Percentiles rank a stretch among this genome's conserved stretches.
phyloP scores from a whole-genome alignment of 2,329 filamentous ascomycete species.

The Cladosporium austrohemisphaericum region DNA sequence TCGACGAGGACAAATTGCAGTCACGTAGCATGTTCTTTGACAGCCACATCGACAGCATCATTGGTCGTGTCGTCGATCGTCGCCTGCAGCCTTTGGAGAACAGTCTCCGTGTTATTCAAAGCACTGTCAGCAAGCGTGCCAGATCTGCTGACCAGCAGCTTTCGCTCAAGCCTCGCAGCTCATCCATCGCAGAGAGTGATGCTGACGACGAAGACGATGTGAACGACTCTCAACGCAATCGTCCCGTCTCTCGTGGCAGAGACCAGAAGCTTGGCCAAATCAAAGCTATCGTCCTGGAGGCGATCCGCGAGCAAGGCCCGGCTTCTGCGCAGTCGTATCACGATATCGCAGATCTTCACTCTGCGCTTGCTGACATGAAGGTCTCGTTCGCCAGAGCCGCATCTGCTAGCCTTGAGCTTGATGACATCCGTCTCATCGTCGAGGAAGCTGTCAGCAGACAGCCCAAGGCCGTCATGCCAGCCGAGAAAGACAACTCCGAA shows the following conservation, averaged over 20 bases:
- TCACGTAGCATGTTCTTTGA: slow-evolving; percentile 86
- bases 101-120: slow-evolving; percentile 70
- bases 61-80: slow-evolving; percentile 71
- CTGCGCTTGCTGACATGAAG: slow-evolving; percentile 47
- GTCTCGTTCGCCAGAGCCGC: slow-evolving; percentile 46
- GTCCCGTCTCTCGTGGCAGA: slow-evolving; percentile 71
- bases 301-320: slow-evolving; percentile 47
- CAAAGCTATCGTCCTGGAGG: slow-evolving; percentile 55
- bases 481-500: slow-evolving; percentile 21
- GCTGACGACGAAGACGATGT: slow-evolving; percentile 75
- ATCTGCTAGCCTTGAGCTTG: slow-evolving; percentile 42
- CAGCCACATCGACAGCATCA: slow-evolving; percentile 79
- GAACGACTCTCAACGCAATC: slow-evolving; percentile 60
- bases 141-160: slow-evolving; percentile 54
- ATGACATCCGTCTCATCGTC: slow-evolving; percentile 39
- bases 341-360: slow-evolving; percentile 41
- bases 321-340: slow-evolving; percentile 23
- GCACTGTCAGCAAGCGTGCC: slow-evolving; percentile 51
- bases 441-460: slow-evolving; percentile 34
- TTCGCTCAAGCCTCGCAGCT: slow-evolving; percentile 22
- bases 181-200: slow-evolving; percentile 68
- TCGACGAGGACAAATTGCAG: slow-evolving; percentile 78
- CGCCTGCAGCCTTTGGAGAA: slow-evolving; percentile 78
- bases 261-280: slow-evolving; percentile 83
- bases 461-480: slow-evolving; percentile 29